Base-by-base conservation (phyloP, 495 filamentous ascomycete genomes). In the Elasticomyces elasticus region DNA sequence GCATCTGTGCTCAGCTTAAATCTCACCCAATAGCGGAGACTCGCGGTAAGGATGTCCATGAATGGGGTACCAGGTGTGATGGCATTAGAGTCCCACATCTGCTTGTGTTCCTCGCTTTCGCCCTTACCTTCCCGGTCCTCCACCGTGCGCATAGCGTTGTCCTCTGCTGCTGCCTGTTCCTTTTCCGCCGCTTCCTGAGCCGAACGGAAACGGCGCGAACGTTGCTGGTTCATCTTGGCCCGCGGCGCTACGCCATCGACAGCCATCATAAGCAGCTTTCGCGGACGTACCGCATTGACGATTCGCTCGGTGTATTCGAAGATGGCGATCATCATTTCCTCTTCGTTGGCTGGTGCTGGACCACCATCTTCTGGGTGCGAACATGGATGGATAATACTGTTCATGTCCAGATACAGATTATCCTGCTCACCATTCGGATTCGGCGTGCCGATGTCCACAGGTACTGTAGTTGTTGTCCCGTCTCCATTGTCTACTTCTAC, bases 351-450 rank as follows among this genome's bases (percentile, higher is more conserved):
- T 25, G 92, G 92, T 5, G 92, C 79, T 3, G 92, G 88, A 56
- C 78, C n/a, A n/a, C n/a, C 83, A 59, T 96, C 91, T 69, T 99
- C 92, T 1, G 92, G 92, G 71, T 99, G 92, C 5, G 90, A 95
- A 73, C 92, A 99, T 1, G 94, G 94, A 78, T 99, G 92, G 40
- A 99, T 94, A 60, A 99, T 99, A 66, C 92, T 94, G 72, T 99
- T 99, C 92, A 99, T 97, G 65, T 99, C 92, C 49, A 99, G 79
- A 64, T 97, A 99, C 2, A 99, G 76, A 65, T 97, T 99, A 69
- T 99, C 91, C 63, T 97, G 90, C 69, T 96, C 92, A 68, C 89
- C 90, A 72, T 99, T 99, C 6, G 92, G 92, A 67, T 99, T 99
- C 1, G 87, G 81, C 26, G 76, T 71, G n/a, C 83, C 85, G 19